A percentile compares a stretch with the other conserved stretches of the same genome.
Conservation (phyloP, 495 filamentous ascomycete genomes). For the Pseudotulostoma volvatum region DNA sequence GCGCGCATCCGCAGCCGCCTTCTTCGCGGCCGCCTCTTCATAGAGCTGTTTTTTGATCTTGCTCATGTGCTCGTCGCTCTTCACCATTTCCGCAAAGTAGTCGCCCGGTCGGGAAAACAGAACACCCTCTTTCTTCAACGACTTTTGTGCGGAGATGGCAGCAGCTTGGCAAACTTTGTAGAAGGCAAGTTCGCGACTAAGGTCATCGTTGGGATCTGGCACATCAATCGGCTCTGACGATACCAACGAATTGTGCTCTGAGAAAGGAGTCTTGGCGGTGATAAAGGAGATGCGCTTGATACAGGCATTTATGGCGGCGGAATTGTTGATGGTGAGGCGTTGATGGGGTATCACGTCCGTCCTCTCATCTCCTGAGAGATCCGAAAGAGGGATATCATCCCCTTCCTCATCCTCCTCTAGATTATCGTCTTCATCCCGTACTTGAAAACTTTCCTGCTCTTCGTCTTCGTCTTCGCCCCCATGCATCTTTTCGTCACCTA, state of each 20-base stretch:
- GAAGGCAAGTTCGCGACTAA: slow-evolving; percentile 82
- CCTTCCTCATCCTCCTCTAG: slow-evolving; percentile 31
- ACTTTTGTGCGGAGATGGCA: slow-evolving; percentile 47
- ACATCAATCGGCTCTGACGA: slow-evolving; percentile 37
- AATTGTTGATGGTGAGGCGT: slow-evolving; percentile 95
- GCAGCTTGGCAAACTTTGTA: slow-evolving; percentile 79
- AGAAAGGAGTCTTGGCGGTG: slow-evolving; percentile 40
- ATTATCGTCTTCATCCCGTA: slow-evolving; percentile 23
- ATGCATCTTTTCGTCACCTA: neutral
- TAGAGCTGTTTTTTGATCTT: slow-evolving; percentile 85
- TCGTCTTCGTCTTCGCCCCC: slow-evolving; percentile 15
- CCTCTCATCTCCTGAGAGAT: slow-evolving; percentile 64
- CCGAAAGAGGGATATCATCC: slow-evolving; percentile 68
- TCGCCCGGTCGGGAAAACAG: slow-evolving; percentile 78
- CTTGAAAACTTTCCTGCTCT: slow-evolving; percentile 17
- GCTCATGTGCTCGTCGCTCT: slow-evolving; percentile 95
- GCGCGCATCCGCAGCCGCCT: slow-evolving; percentile 79
- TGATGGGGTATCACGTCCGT: slow-evolving; percentile 78
- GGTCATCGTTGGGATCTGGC: slow-evolving; percentile 66
- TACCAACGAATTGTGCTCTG: slow-evolving; percentile 44
- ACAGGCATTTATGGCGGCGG: slow-evolving; percentile 58
- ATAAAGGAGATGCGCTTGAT: slow-evolving; percentile 62
- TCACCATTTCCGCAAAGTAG: slow-evolving; percentile 98
- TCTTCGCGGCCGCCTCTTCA: slow-evolving; percentile 81
- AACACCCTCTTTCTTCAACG: slow-evolving; percentile 65